Evolutionary conservation across 1,284 basidiomycete genomes (phyloP).

Genomic region (Trichosporon sp.): DNA sequence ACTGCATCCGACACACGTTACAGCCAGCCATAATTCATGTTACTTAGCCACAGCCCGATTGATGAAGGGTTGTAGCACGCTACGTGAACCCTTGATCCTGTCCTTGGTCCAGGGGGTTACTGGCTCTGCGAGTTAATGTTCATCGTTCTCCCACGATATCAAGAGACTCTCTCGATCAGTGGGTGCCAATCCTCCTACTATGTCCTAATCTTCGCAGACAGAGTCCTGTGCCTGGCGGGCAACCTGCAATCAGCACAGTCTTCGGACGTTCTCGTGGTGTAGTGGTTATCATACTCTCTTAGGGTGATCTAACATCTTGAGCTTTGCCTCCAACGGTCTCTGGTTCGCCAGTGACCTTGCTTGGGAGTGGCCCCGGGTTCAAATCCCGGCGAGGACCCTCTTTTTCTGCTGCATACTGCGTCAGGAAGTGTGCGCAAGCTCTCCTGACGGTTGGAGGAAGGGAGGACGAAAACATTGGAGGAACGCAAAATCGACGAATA

Average conservation of each 20-base stretch:
- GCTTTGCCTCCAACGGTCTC: conserved; percentile 7
- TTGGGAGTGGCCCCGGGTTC: conserved; percentile 14
- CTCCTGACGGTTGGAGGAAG: neutral
- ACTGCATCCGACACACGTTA: neutral
- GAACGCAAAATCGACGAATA: neutral
- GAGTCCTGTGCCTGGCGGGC: neutral
- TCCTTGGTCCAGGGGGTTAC: no score
- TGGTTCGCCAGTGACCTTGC: neutral
- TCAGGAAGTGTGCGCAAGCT: neutral
- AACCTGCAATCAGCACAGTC: neutral
- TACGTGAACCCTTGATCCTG: no score
- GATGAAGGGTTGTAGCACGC: no score
- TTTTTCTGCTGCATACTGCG: neutral
- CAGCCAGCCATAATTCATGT: no score
- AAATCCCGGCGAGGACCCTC: conserved; percentile 13
- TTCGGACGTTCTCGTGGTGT: conserved; percentile 14
- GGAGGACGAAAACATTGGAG: neutral
- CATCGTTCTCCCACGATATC: no score
- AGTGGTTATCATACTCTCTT: conserved; percentile 15
- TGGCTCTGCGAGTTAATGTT: no score
- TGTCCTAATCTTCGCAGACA: no score
- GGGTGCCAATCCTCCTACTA: no score
- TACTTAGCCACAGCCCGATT: no score
- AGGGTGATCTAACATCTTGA: conserved; percentile 15
- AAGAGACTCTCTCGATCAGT: no score